Conservation (phyloP, 495 filamentous ascomycete species). For the Trypethelium eluteriae region DNA sequence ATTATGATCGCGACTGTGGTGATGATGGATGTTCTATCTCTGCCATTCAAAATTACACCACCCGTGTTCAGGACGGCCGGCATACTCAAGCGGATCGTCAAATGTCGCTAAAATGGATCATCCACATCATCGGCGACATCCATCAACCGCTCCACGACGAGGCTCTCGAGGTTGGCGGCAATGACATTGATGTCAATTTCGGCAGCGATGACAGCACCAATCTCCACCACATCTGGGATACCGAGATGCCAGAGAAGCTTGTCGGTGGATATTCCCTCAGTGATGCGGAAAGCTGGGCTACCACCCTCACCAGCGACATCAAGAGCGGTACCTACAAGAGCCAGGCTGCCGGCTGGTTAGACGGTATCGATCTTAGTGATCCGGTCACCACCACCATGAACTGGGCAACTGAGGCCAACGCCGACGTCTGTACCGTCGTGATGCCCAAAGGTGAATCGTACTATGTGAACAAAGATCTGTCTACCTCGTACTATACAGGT, state of each 20-base stretch:
- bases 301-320: constrained; percentile 45
- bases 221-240: constrained; percentile 53
- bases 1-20: constrained; percentile 53
- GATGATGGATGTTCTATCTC: constrained; percentile 55
- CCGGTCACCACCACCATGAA: constrained; percentile 45
- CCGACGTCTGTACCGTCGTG: constrained; percentile 53
- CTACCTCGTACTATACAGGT: constrained; percentile 54
- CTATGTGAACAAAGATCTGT: constrained; percentile 51
- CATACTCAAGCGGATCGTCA: constrained; percentile 37
- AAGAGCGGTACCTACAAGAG: constrained; percentile 43
- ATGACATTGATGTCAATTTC: constrained; percentile 52
- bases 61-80: constrained; percentile 39
- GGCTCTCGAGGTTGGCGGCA: constrained; percentile 52
- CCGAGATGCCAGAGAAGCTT: constrained; percentile 50
- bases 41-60: constrained; percentile 52
- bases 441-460: constrained; percentile 47
- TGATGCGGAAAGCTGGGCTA: constrained; percentile 47
- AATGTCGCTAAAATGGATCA: constrained; percentile 54
- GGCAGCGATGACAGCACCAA: constrained; percentile 35
- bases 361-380: constrained; percentile 43
- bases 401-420: constrained; percentile 58
- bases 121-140: constrained; percentile 60
- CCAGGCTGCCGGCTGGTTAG: constrained; percentile 41
- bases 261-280: constrained; percentile 44
- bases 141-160: constrained; percentile 61